Evolutionary conservation across 345 rosid species (phyloP), one percentile per base, ranked within the genome.

Genomic region (Hibiscus tridactylites): DNA sequence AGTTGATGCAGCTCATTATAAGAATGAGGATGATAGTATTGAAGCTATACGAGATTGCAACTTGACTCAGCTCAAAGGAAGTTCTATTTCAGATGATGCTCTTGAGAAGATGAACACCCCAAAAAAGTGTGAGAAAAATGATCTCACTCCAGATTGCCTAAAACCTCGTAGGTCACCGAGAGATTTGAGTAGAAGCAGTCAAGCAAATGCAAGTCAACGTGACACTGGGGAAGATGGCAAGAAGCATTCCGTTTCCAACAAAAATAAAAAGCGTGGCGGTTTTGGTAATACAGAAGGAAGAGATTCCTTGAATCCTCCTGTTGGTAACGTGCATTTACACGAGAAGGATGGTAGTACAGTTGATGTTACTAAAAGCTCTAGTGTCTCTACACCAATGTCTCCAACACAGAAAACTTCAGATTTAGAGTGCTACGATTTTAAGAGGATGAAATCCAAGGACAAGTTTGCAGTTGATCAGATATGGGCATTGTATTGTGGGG

Each of bases 131-230:
- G 56, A 62, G 70, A 75, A 77, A 61, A 53, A 28, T 64, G 58
- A 70, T 44, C 66, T 28, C 47, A 49, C 60, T 37, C 53, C 63
- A 21, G 81, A 76, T 61, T 79, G 80, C 54, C 37, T 79, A 15
- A 76, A 73, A 49, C 81, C 71, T 69, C 76, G 88, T 76, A 76
- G 81, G 62, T 81, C 89, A 60, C 83, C 80, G 7, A 76, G 74
- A 76, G 83, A 76, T 60, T 56, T 76, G 59, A 75, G 79, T 71
- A 81, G 71, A 76, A 39, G 31, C 19, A 62, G 74, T 29, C 33
- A 57, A 73, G 47, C 21, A 35, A 64, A 54, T 74, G 71, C 60
- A 26, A 72, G 69, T 68, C 78, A 46, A 64, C 10, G 15, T 6
- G 5, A 46, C 70, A 46, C 19, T 17, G 33, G 17, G 57, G 69